These are phyloP conservation scores for Lagerstroemia speciosa DNA, from an alignment of 345 rosid genomes.

Conservation along the genomic window DNA sequence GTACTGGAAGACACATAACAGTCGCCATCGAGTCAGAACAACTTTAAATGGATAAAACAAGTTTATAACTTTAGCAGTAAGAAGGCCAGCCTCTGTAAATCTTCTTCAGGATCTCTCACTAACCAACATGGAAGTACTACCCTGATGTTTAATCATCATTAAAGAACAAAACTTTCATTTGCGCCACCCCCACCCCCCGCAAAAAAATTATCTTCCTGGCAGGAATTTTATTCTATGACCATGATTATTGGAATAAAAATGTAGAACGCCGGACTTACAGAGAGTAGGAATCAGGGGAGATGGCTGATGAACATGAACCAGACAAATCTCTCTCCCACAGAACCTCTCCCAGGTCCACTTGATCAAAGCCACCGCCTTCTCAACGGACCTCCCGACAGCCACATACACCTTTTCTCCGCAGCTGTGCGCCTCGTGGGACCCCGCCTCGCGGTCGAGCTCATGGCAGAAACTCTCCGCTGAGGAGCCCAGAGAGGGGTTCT, in stretches of 20 bases:
- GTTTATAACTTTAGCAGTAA: background rate
- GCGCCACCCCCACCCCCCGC: background rate
- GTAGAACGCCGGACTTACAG: constrained; percentile 17
- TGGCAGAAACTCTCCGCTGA: constrained; percentile 12
- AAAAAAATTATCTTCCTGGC: background rate
- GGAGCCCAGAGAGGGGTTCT: constrained; percentile 10
- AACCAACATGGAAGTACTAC: background rate
- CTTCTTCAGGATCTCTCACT: background rate
- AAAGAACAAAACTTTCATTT: background rate
- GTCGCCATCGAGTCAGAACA: background rate
- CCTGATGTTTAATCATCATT: background rate
- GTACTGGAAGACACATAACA: background rate
- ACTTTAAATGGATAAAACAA: background rate
- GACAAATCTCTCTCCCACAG: constrained; percentile 30
- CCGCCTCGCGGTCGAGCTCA: constrained; percentile 6
- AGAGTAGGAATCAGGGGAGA: constrained; percentile 59
- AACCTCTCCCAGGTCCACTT: constrained; percentile 37
- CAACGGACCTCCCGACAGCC: constrained; percentile 46
- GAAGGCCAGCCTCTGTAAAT: no score
- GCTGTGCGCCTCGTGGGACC: constrained; percentile 16
- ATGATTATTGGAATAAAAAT: background rate
- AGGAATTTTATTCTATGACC: background rate
- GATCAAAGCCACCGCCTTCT: constrained; percentile 38
- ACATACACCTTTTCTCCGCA: constrained; percentile 38
- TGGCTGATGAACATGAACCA: constrained; percentile 57